Evolutionary conservation across 768 basidiomycete genomes (phyloP).

Genomic region (Serendipita sp.): DNA sequence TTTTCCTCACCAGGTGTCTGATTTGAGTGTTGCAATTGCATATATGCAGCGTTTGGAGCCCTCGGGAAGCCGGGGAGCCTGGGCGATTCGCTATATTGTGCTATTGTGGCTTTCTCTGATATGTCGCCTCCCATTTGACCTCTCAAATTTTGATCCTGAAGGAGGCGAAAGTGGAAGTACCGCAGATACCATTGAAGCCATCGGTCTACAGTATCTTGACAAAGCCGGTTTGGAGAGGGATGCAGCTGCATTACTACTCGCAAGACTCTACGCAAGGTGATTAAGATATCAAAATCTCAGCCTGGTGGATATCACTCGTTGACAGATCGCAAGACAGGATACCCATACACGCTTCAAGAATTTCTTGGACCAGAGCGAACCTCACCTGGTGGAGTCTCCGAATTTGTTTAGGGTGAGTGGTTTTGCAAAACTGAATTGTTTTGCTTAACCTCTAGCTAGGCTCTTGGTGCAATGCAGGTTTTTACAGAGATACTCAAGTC

Average conservation of each 20-base stretch:
- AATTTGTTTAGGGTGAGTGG: slow-evolving; percentile 37
- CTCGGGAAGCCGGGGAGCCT: slow-evolving; percentile 28
- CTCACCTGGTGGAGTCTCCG: slow-evolving; percentile 22
- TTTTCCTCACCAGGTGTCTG: slow-evolving; percentile 82
- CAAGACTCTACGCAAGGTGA: slow-evolving; percentile 65
- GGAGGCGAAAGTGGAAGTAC: slow-evolving; percentile 34
- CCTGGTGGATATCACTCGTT: background rate
- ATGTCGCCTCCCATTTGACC: slow-evolving; percentile 83
- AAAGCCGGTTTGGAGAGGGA: slow-evolving; percentile 75
- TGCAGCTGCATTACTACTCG: slow-evolving; percentile 62
- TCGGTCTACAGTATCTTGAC: slow-evolving; percentile 40
- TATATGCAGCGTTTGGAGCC: slow-evolving; percentile 38
- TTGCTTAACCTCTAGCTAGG: slow-evolving; percentile 23
- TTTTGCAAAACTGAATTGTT: background rate
- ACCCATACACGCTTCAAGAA: slow-evolving; percentile 29
- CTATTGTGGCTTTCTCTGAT: slow-evolving; percentile 90
- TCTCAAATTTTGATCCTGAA: slow-evolving; percentile 64
- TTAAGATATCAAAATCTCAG: slow-evolving; percentile 12
- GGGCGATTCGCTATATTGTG: slow-evolving; percentile 70
- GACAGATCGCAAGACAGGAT: slow-evolving; percentile 30
- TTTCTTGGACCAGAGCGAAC: slow-evolving; percentile 35
- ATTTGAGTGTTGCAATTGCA: slow-evolving; percentile 57
- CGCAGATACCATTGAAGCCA: slow-evolving; percentile 35
- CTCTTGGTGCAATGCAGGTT: slow-evolving; percentile 50
- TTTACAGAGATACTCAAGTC: slow-evolving; percentile 55